Conservation (phyloP, 208 protist species). For the Acanthamoeba castellanii region DNA sequence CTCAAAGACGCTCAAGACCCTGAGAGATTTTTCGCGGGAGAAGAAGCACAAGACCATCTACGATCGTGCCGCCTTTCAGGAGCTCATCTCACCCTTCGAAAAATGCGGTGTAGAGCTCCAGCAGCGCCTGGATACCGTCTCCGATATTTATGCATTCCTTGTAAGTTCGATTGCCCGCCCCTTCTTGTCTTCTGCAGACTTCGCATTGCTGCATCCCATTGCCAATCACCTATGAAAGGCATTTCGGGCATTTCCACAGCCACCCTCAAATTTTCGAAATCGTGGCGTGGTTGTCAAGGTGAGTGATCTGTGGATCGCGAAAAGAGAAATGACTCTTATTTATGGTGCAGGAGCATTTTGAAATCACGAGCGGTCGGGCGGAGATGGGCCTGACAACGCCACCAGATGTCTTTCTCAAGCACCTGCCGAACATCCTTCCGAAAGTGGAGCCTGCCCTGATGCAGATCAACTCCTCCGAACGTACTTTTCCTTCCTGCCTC, state of each 20-base stretch:
- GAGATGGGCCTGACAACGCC: slow-evolving; percentile 22
- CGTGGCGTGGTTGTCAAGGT: background rate
- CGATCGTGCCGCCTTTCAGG: slow-evolving; percentile 11
- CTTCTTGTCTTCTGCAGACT: background rate
- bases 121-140: slow-evolving; percentile 63
- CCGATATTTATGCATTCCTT: slow-evolving; percentile 63
- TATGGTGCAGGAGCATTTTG: slow-evolving; percentile 45
- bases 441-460: slow-evolving; percentile 46
- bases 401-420: slow-evolving; percentile 41
- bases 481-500: background rate
- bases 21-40: background rate
- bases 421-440: slow-evolving; percentile 32
- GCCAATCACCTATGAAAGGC: background rate
- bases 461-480: slow-evolving; percentile 29
- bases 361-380: background rate
- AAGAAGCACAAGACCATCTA: slow-evolving; percentile 13
- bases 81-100: slow-evolving; percentile 17
- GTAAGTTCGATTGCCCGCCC: background rate
- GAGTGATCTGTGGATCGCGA: background rate
- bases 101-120: slow-evolving; percentile 48
- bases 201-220: background rate
- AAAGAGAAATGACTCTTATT: background rate
- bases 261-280: background rate
- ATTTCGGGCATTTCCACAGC: background rate
- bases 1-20: slow-evolving; percentile 17